These are phyloP conservation scores for Papiliotrema flavescens DNA, from an alignment of 1,284 basidiomycete genomes.

Conservation along the genomic window DNA sequence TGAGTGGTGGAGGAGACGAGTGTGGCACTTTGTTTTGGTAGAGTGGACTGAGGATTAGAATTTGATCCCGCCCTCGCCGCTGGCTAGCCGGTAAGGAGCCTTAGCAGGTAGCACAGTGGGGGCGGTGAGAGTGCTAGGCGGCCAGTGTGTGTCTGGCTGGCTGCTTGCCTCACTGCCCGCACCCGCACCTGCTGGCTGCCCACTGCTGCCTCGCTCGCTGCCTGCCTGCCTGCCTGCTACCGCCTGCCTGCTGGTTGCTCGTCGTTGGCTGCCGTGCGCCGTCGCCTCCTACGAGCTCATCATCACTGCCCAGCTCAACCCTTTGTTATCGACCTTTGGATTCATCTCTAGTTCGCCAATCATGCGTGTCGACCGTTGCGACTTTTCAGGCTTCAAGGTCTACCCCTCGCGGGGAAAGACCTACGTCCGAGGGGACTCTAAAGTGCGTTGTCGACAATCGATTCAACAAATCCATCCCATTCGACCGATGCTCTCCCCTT, in stretches of 20 bases:
- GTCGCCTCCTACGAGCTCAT: neutral
- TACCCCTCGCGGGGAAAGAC: slow-evolving; percentile 94
- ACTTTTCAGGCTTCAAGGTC: slow-evolving; percentile 92
- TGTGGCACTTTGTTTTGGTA: neutral
- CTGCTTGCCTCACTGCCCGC: too few relatives aligned
- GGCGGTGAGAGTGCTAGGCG: too few relatives aligned
- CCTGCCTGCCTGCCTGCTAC: too few relatives aligned
- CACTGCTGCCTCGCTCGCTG: too few relatives aligned
- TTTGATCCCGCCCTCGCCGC: too few relatives aligned
- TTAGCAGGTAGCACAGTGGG: too few relatives aligned
- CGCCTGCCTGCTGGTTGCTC: too few relatives aligned
- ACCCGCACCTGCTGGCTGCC: too few relatives aligned
- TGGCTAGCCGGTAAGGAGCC: too few relatives aligned
- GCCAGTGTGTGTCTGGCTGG: too few relatives aligned
- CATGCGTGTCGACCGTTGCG: slow-evolving; percentile 96
- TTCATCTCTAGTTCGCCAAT: neutral
- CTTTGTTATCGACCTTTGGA: neutral
- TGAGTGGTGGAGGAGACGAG: neutral
- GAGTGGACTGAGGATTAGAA: neutral
- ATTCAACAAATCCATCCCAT: neutral
- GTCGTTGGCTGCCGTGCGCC: too few relatives aligned
- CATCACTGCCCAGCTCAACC: neutral
- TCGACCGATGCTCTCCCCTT: neutral
- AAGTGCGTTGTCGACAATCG: slow-evolving; percentile 55
- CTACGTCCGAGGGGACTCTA: slow-evolving; percentile 94